A percentile compares a stretch with the other conserved stretches of the same genome.
Evolutionary conservation across 768 basidiomycete species (phyloP).

Genomic region (Panellus pusillus): DNA sequence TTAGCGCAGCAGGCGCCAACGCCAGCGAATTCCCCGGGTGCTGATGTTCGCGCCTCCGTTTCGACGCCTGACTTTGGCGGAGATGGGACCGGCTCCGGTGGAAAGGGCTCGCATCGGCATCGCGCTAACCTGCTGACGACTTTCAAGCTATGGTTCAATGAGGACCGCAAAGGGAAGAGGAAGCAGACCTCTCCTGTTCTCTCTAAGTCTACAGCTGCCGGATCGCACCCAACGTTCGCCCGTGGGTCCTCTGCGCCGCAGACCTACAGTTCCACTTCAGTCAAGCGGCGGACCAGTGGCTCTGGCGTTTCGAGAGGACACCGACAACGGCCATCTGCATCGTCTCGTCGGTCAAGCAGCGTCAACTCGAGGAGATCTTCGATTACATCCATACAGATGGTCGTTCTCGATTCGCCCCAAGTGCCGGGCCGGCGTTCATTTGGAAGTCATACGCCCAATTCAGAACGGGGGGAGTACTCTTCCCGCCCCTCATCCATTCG

Average conservation of each 20-base stretch:
- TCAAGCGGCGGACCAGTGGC: slow-evolving; percentile 54
- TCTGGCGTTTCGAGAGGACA: slow-evolving; percentile 37
- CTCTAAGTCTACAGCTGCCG: slow-evolving; percentile 20
- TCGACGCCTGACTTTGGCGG: slow-evolving; percentile 43
- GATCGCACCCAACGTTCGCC: neutral
- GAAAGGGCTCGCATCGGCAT: slow-evolving; percentile 46
- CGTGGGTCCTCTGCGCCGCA: slow-evolving; percentile 14
- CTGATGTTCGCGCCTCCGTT: slow-evolving; percentile 48
- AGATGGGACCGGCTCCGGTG: slow-evolving; percentile 3
- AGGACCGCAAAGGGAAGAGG: slow-evolving; percentile 85
- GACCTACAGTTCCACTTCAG: slow-evolving; percentile 32
- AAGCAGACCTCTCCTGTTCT: slow-evolving; percentile 46
- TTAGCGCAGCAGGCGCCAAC: slow-evolving; percentile 41
- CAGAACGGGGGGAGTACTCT: slow-evolving; percentile 74
- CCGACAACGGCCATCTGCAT: slow-evolving; percentile 70
- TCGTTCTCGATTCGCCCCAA: slow-evolving; percentile 61
- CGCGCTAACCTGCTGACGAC: slow-evolving; percentile 80
- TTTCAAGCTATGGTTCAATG: slow-evolving; percentile 91
- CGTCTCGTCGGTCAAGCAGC: slow-evolving; percentile 87
- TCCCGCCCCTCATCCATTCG: slow-evolving; percentile 85
- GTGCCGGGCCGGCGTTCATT: slow-evolving; percentile 68
- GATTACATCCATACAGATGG: slow-evolving; percentile 48
- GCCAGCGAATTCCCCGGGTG: slow-evolving; percentile 54
- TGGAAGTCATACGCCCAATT: slow-evolving; percentile 84
- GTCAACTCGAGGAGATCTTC: slow-evolving; percentile 80